Percentiles rank a stretch among this genome's conserved stretches.
Evolutionary conservation across 352 stramenopile genomes (phyloP).

Genomic region (Phytophthora pini): DNA sequence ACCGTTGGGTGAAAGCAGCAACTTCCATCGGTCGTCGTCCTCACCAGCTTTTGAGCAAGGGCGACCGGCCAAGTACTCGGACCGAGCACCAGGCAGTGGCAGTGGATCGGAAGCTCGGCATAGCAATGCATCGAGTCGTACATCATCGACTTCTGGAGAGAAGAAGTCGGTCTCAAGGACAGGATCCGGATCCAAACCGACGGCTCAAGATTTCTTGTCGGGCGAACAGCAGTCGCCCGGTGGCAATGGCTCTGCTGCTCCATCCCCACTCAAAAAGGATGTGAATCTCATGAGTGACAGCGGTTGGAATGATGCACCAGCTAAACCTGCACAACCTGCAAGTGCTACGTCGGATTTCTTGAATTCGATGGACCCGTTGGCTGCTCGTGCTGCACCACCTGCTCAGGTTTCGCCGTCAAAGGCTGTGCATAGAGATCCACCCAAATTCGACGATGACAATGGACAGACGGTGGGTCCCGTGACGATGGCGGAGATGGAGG

Average conservation of each 20-base stretch:
- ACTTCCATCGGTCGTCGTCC: constrained; percentile 55
- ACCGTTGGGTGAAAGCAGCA: constrained; percentile 22
- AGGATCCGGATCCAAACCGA: constrained; percentile 34
- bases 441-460: constrained; percentile 83
- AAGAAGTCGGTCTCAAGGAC: constrained; percentile 44
- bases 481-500: constrained; percentile 85
- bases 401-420: constrained; percentile 26
- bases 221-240: constrained; percentile 41
- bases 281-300: constrained; percentile 84
- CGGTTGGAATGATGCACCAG: constrained; percentile 47
- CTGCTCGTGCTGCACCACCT: constrained; percentile 34
- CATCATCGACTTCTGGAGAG: constrained; percentile 24
- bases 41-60: constrained; percentile 54
- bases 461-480: constrained; percentile 83
- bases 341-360: constrained; percentile 55
- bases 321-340: constrained; percentile 31
- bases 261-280: constrained; percentile 31
- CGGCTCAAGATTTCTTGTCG: constrained; percentile 70
- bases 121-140: constrained; percentile 30
- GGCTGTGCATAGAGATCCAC: constrained; percentile 41
- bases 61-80: constrained; percentile 73
- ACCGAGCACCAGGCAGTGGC: constrained; percentile 31
- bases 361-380: constrained; percentile 75
- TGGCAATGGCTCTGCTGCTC: constrained; percentile 7
- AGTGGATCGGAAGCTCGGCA: constrained; percentile 30